These are phyloP conservation scores for Eucalyptus regnans DNA, from an alignment of 345 rosid genomes.

Conservation along the genomic window DNA sequence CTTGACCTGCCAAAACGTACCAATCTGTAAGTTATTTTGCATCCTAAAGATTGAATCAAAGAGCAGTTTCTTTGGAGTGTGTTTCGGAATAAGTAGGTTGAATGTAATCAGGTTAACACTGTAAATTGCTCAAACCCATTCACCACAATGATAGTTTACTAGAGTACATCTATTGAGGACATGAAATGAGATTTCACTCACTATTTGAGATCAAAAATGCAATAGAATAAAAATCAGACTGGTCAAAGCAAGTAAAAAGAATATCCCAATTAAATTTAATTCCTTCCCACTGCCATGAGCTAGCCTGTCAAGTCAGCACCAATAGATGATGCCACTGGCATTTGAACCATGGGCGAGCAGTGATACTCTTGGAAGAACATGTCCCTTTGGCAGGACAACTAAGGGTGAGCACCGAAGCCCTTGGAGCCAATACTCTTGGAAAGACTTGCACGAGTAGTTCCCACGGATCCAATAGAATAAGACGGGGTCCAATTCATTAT, in stretches of 20 bases:
- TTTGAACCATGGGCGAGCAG: neutral
- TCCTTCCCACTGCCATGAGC: neutral
- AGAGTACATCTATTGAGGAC: neutral
- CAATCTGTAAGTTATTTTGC: neutral
- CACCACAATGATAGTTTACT: neutral
- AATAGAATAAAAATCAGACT: neutral
- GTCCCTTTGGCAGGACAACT: neutral
- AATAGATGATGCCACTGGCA: neutral
- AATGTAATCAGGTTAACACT: neutral
- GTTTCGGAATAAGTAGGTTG: neutral
- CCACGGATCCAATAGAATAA: neutral
- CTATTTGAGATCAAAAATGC: neutral
- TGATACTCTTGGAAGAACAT: neutral
- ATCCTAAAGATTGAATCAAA: neutral
- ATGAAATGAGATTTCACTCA: neutral
- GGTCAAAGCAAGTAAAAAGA: neutral
- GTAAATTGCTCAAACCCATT: neutral
- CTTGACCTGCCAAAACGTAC: slow-evolving; percentile 38
- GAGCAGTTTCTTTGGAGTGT: neutral
- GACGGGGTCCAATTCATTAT: neutral
- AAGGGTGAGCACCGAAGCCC: neutral
- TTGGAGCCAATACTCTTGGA: neutral
- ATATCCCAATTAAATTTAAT: neutral
- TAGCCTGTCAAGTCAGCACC: neutral
- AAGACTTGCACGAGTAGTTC: neutral